Evolutionary conservation across 2,329 filamentous ascomycete species (phyloP), one percentile per base, ranked within the genome.

Genomic region (Rhinocladiella mackenziei): DNA sequence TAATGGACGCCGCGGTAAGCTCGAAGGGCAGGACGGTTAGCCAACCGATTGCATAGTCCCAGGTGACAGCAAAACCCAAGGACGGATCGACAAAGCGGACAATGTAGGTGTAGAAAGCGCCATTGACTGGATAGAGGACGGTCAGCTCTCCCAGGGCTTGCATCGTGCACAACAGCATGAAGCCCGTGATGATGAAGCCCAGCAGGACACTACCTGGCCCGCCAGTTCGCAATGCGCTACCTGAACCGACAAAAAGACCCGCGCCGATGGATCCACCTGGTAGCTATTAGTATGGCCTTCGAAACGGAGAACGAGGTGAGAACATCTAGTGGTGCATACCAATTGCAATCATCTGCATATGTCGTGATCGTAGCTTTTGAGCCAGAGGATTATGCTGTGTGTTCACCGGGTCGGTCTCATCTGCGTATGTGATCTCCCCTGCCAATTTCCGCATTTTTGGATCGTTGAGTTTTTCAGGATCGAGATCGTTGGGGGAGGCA

Each of bases 91-190:
- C 66, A 31, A 68, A 71, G 13, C 86, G 82, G 28, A 80, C 75
- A 15, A 85, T 84, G 57, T 89, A 91, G 30, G 81, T 75, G 20
- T 84, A 52, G 41, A 57, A 89, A 29, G 83, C 82, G 84, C 86
- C 14, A 83, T 72, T 25, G 89, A 80, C 47, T 4, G 87, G 87
- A 19, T 89, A 80, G 56, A 81, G 87, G 8, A 85, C 82, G 7
- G 85, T 82, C 74, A 92, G 81, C 89, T 89, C 65, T 89, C 80
- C 3, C 80, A 81, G 69, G 78, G 91, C 52, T 38, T 55, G 52
- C 51, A 56, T 56, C 10, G 51, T 56, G 32, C 51, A 54, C 5
- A 53, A 43, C 35, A 91, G 77, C 46, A 89, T 76, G 11, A 77
- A 72, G 39, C 77, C 77, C 55, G 80, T 69, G 49, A 81, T 73